These are phyloP conservation scores for Wickerhamiella vanderwaltii DNA, from an alignment of 805 yeast species.

Conservation along the genomic window DNA sequence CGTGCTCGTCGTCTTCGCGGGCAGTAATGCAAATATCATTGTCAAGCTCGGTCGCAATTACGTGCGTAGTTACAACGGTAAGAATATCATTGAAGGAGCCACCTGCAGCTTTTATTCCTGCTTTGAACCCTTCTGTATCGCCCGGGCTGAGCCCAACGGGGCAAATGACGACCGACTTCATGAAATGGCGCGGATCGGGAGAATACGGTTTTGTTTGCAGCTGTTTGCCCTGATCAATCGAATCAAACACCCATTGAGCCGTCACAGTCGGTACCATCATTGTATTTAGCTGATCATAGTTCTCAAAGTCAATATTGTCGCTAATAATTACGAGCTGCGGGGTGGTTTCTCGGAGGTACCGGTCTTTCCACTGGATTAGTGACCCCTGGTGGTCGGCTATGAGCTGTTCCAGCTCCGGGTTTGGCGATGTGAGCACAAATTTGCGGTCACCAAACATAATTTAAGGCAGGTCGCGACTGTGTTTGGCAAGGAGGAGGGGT, in stretches of 20 bases:
- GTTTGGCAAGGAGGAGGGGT: too few relatives aligned
- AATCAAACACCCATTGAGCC: conserved; percentile 46
- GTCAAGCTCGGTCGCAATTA: conserved; percentile 43
- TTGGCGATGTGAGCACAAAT: conserved; percentile 1
- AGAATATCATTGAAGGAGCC: conserved; percentile 56
- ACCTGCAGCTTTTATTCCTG: conserved; percentile 62
- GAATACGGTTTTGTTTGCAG: conserved; percentile 48
- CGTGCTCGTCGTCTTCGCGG: conserved; percentile 24
- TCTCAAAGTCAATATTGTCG: conserved; percentile 39
- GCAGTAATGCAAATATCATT: conserved; percentile 52
- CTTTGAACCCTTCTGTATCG: conserved; percentile 55
- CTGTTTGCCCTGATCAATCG: conserved; percentile 32
- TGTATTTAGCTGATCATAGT: conserved; percentile 35
- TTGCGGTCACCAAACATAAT: conserved; percentile 8
- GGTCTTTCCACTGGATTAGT: conserved; percentile 20
- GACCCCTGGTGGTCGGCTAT: conserved; percentile 19
- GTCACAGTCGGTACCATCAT: conserved; percentile 56
- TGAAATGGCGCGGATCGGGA: conserved; percentile 56
- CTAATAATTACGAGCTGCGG: conserved; percentile 35
- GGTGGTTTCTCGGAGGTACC: conserved; percentile 25
- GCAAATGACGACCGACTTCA: conserved; percentile 51
- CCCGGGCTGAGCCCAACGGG: conserved; percentile 45
- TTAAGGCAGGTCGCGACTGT: neutral
- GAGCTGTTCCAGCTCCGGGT: conserved; percentile 12
- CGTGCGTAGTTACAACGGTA: conserved; percentile 66